phyloP scores from a whole-genome alignment of 2,329 filamentous ascomycete species.

The Leptographium wingfieldii region DNA sequence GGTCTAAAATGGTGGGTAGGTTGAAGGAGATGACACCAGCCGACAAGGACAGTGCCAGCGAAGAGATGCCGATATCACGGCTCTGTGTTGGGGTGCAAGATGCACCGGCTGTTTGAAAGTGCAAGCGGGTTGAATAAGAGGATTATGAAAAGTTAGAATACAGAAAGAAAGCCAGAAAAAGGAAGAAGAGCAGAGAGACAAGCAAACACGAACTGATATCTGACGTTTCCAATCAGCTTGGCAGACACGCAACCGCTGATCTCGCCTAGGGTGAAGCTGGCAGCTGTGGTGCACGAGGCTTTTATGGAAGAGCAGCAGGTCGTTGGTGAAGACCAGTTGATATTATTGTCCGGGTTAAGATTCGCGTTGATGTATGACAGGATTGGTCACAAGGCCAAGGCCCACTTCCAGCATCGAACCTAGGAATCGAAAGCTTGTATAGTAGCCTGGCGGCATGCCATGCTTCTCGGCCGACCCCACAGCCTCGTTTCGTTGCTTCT shows the following conservation, averaged over 20 bases:
- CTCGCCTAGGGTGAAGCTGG: background rate
- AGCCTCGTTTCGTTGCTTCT: no score
- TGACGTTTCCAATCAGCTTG: background rate
- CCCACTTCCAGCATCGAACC: background rate
- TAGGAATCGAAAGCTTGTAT: background rate
- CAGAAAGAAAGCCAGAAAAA: background rate
- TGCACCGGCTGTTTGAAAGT: background rate
- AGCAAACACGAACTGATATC: background rate
- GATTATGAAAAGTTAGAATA: no score
- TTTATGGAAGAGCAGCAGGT: no score
- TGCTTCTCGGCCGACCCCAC: background rate
- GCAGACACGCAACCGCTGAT: background rate
- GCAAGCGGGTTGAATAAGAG: no score
- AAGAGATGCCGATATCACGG: conserved; percentile 11
- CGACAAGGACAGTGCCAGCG: conserved; percentile 21
- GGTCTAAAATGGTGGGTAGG: conserved; percentile 20
- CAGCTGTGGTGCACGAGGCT: background rate
- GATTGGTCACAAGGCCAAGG: no score
- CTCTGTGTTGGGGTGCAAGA: background rate
- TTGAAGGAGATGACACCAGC: conserved; percentile 22
- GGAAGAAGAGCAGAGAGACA: background rate
- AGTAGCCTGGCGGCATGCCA: background rate
- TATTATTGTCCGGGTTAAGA: no score
- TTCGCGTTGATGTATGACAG: no score
- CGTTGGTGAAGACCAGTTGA: no score